These are phyloP conservation scores for Pterocarpus santalinus DNA, from an alignment of 306 rosid genomes.

Conservation along the genomic window DNA sequence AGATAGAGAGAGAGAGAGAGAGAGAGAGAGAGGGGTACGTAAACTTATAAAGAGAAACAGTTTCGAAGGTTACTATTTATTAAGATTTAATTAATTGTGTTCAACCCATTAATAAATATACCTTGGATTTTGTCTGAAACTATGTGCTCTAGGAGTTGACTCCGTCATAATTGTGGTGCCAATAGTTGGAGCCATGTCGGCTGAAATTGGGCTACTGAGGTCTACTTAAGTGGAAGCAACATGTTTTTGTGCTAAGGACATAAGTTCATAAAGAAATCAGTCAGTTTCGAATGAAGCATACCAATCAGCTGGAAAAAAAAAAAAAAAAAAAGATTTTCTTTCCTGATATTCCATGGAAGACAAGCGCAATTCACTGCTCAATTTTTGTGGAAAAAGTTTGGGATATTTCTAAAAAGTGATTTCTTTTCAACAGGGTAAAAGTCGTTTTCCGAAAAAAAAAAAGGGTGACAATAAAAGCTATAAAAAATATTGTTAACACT, in stretches of 20 bases:
- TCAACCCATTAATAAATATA: neutral
- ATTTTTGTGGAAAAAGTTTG: neutral
- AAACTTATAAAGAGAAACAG: neutral
- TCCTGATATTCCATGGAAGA: neutral
- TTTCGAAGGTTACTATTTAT: neutral
- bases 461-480: too few relatives aligned
- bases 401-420: neutral
- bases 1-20: neutral
- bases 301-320: neutral
- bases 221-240: neutral
- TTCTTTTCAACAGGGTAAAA: neutral
- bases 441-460: neutral
- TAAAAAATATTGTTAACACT: too few relatives aligned
- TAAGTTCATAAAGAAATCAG: neutral
- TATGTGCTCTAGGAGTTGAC: conserved; percentile 3
- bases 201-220: neutral
- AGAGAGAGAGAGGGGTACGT: too few relatives aligned
- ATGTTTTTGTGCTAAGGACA: conserved; percentile 3
- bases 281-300: neutral
- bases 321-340: neutral
- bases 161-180: neutral
- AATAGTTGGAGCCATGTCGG: neutral
- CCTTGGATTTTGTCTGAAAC: neutral
- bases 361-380: conserved; percentile 23
- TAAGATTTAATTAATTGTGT: neutral